Base-by-base conservation (phyloP, 768 basidiomycete species). In the Gymnopilus dilepis region DNA sequence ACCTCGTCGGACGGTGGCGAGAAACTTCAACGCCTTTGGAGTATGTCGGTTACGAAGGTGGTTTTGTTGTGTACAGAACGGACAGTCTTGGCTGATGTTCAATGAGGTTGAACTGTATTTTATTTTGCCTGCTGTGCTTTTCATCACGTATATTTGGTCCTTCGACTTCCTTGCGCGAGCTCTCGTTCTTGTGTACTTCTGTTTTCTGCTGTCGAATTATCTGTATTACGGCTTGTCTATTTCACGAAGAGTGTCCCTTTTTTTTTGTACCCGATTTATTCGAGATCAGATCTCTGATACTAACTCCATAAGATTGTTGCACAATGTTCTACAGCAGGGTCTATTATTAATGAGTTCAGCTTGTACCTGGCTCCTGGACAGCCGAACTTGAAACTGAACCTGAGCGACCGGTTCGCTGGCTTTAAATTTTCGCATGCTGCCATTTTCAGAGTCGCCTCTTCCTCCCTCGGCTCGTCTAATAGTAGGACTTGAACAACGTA, bases 1-100 rank as follows among this genome's bases (percentile, higher is more conserved):
- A 80, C 68, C 72, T 86, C 38, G 82, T 83, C 37, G 85, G 84
- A 34, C 76, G 82, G 21, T 84, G 84, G 84, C 79, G 84, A 55
- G 83, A 83, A 60, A 84, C 80, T 21, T 71, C 72, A 40, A 84
- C 80, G 0, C 69, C 71, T 24, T 67, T 71, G 17, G 69, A 76
- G 54, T 67, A 68, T 22, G 67, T 77, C n/a, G 84, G 84, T n/a
- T 78, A 76, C 54, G 82, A 82, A 70, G 82, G 84, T 42, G 75
- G 77, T 28, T 86, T 85, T 66, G 76, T 79, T 37, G 75, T 82
- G 37, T 74, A 73, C 62, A 77, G 75, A 66, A 69, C 63, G 24
- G 42, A 60, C 24, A 12, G n/a, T n/a, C n/a, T n/a, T 22, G 0
- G 19, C 47, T 24, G 37, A 51, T 50, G 15, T 31, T 41, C 40